Evolutionary conservation across 2,329 filamentous ascomycete species (phyloP), one percentile per base, ranked within the genome.

Genomic region (Zymoseptoria tritici): DNA sequence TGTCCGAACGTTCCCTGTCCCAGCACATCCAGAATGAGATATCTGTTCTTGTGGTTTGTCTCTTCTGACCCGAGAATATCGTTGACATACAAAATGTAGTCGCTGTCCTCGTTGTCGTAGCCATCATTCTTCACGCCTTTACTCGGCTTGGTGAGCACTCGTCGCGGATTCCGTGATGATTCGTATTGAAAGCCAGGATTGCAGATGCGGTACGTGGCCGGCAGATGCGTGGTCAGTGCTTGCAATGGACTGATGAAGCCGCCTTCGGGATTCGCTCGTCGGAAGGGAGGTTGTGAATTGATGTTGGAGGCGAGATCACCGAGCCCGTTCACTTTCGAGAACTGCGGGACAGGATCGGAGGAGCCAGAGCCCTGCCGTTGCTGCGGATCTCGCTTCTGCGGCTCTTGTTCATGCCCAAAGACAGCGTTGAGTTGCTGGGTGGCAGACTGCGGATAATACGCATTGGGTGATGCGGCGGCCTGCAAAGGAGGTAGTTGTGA

Each of bases 151-250:
- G 94, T 99, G 66, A 99, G 82, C 55, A 99, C 94, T 74, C 94
- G 85, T 63, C 94, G 89, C 49, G 94, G 94, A 72, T 99, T 99
- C 66, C 94, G 85, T 57, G 94, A 97, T 16, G 94, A 97, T 74
- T 99, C 94, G 77, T 99, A 99, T 79, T 99, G 97, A 82, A 99
- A 99, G 70, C 84, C 87, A 2, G 92, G 92, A 73, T 99, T 99
- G 80, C 94, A 99, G 74, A 99, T 97, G 69, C 94, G 89, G 78
- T 99, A 99, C 1, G 94, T 97, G 4, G 92, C 88, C 16, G 94
- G 93, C 20, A 99, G 81, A 70, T 97, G 92, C 49, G 89, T 88
- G 1, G 94, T 99, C 62, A 99, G 82, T 54, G 94, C 93, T 87
- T 97, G 93, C 55, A 99, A 82, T 54, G 94, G 94, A 75, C 94